phyloP scores from a whole-genome alignment of 768 basidiomycete genomes.

The Rhodosporidiobolus sp. region DNA sequence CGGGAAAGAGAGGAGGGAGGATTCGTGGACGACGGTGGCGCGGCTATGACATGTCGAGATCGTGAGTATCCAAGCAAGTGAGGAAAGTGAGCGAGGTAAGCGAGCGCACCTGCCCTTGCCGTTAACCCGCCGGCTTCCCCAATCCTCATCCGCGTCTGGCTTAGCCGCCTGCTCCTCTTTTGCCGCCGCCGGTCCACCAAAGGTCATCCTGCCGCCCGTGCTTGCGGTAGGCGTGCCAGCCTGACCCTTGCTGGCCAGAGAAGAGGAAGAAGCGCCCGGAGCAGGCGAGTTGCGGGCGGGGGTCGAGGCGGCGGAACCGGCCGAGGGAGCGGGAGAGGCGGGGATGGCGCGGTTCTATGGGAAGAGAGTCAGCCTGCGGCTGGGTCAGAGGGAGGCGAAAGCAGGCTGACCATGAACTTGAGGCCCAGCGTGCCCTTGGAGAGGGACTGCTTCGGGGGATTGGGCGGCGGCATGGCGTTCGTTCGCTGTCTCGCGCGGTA shows the following conservation, averaged over 20 bases:
- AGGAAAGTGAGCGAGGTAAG: too few species aligned
- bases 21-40: constrained; percentile 19
- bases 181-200: too few species aligned
- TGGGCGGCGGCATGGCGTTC: background rate
- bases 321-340: background rate
- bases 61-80: background rate
- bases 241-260: too few species aligned
- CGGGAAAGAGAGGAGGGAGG: constrained; percentile 37
- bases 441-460: constrained; percentile 9
- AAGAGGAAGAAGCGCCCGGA: too few species aligned
- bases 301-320: background rate
- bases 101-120: background rate
- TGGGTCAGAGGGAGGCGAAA: background rate
- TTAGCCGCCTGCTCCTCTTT: too few species aligned
- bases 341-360: constrained; percentile 9
- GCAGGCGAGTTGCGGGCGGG: too few species aligned
- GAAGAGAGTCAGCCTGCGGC: background rate
- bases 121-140: too few species aligned
- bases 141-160: too few species aligned
- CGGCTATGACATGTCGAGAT: background rate
- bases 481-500: too few species aligned
- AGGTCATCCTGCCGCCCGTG: too few species aligned
- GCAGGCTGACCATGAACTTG: constrained; percentile 33
- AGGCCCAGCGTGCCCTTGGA: constrained; percentile 33
- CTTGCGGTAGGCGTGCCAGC: too few species aligned